These are phyloP conservation scores for Phytophthora aleatoria DNA, from an alignment of 352 stramenopile genomes.

Conservation along the genomic window DNA sequence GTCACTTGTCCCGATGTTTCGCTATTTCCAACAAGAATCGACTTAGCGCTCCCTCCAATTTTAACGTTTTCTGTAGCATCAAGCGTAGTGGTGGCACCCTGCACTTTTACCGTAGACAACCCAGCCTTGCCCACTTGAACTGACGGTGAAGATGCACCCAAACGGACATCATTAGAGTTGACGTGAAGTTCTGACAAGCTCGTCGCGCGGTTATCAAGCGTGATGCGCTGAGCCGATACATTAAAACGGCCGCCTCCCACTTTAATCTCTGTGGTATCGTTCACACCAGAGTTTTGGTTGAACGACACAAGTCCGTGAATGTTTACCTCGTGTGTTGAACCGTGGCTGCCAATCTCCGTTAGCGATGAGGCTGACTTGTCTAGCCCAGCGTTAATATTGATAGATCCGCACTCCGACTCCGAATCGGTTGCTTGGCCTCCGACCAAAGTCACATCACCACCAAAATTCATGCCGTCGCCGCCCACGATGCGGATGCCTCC, in stretches of 20 bases:
- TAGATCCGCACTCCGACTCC: slow-evolving; percentile 40
- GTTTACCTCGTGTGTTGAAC: slow-evolving; percentile 51
- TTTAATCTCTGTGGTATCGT: slow-evolving; percentile 51
- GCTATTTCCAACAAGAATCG: slow-evolving; percentile 35
- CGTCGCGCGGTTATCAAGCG: slow-evolving; percentile 48
- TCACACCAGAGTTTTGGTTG: slow-evolving; percentile 46
- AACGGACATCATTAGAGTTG: slow-evolving; percentile 45
- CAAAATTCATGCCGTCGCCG: slow-evolving; percentile 47
- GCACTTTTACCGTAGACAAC: slow-evolving; percentile 30
- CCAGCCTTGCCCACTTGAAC: slow-evolving; percentile 37
- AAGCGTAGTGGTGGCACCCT: slow-evolving; percentile 25
- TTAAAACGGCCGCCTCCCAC: slow-evolving; percentile 48
- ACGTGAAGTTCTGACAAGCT: slow-evolving; percentile 45
- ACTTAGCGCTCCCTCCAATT: slow-evolving; percentile 30
- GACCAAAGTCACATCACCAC: slow-evolving; percentile 54
- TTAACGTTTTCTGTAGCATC: slow-evolving; percentile 34
- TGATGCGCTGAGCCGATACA: slow-evolving; percentile 47
- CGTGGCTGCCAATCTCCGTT: slow-evolving; percentile 68
- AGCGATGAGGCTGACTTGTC: slow-evolving; percentile 42
- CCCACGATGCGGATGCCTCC: slow-evolving; percentile 62
- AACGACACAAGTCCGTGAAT: slow-evolving; percentile 62
- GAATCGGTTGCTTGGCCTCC: slow-evolving; percentile 44
- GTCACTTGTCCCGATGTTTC: slow-evolving; percentile 32
- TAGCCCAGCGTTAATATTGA: slow-evolving; percentile 65
- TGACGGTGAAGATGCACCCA: slow-evolving; percentile 39